These are phyloP conservation scores for Pinus albicaulis DNA, from an alignment of 75 land plant genomes.

Conservation along the genomic window DNA sequence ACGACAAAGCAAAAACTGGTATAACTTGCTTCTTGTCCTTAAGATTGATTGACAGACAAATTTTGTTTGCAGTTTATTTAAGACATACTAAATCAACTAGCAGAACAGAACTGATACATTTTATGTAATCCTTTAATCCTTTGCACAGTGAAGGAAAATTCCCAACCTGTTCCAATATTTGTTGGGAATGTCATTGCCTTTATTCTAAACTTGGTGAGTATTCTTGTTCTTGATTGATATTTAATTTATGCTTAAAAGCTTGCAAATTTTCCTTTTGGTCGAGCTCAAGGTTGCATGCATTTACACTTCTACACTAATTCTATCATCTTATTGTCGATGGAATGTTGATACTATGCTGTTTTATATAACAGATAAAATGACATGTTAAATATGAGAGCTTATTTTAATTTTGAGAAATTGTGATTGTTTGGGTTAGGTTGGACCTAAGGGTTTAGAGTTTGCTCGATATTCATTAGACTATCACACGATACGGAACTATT, in stretches of 20 bases:
- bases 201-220: constrained; percentile 80
- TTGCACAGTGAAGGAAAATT: constrained; percentile 63
- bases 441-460: constrained; percentile 98
- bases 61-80: background rate
- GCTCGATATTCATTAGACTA: constrained; percentile 98
- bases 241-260: too few relatives aligned
- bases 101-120: too few relatives aligned
- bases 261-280: background rate
- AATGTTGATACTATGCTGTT: too few relatives aligned
- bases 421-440: constrained; percentile 54
- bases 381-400: background rate
- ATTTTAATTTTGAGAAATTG: background rate
- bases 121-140: background rate
- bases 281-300: background rate
- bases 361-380: too few relatives aligned
- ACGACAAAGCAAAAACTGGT: constrained; percentile 94
- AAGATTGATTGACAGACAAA: background rate
- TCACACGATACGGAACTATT: constrained; percentile 89
- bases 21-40: constrained; percentile 3
- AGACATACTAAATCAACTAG: too few relatives aligned
- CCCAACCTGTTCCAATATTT: constrained; percentile 82
- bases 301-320: too few relatives aligned
- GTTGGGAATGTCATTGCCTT: constrained; percentile 92
- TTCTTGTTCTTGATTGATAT: background rate
- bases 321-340: too few relatives aligned